Evolutionary conservation across 164 flowering plant genomes (phyloP).

Genomic region (Vitis labrusca): DNA sequence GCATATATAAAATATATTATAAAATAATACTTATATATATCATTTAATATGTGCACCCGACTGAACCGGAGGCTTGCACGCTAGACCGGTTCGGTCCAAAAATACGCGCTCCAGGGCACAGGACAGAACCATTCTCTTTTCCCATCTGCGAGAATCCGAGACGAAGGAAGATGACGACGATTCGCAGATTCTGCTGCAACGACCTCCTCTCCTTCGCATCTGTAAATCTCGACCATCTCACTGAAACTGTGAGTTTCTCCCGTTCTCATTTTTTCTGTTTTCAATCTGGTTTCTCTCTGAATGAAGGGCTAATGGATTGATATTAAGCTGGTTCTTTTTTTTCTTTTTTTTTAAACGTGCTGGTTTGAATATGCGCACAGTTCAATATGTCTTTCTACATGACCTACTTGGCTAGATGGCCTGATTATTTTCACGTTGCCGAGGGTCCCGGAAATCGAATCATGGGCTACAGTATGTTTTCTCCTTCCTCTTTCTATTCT

Average conservation of each 20-base stretch:
- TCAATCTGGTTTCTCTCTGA: background rate
- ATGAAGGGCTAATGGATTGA: background rate
- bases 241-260: slow-evolving; percentile 62
- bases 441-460: slow-evolving; percentile 78
- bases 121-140: background rate
- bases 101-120: no score
- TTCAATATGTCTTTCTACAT: slow-evolving; percentile 98
- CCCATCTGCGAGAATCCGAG: slow-evolving; percentile 8
- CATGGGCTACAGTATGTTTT: slow-evolving; percentile 89
- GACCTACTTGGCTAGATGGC: slow-evolving; percentile 95
- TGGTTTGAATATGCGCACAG: slow-evolving; percentile 31
- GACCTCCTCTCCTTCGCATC: slow-evolving; percentile 87
- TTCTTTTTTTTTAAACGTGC: background rate
- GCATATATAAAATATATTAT: no score
- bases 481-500: background rate
- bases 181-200: slow-evolving; percentile 84
- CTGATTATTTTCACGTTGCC: slow-evolving; percentile 91
- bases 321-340: background rate
- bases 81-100: no score
- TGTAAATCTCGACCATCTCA: slow-evolving; percentile 85
- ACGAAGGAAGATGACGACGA: slow-evolving; percentile 64
- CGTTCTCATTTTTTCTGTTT: background rate
- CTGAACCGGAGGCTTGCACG: no score
- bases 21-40: no score
- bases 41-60: no score